Base-by-base conservation (phyloP, 2,329 filamentous ascomycete genomes). In the Penicillium sclerotigenum region DNA sequence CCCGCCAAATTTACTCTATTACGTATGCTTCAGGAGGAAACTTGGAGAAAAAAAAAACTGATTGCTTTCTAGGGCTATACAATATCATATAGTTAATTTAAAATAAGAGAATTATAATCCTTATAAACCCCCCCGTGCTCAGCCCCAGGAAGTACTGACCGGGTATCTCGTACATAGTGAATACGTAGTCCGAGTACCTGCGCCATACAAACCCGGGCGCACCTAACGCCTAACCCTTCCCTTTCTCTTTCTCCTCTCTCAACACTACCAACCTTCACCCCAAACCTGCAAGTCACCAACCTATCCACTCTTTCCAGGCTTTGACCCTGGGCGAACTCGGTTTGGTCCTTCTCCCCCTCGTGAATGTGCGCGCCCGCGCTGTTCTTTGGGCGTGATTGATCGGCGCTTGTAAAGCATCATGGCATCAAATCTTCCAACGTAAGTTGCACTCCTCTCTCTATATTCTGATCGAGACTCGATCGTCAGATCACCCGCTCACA, bases 401-500 rank as follows among this genome's bases (percentile, higher is more conserved):
- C 69, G 66, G 68, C 70, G 65, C 47, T 41, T 62, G 62, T 65
- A 56, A 61, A 65, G 63, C 71, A 75, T 68, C 64, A 80, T 81
- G 75, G 83, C 86, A 72, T 80, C 83, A 61, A 84, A 83, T 76
- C 78, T 85, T 68, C 82, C 85, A 68, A 77, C 80, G 85, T 87
- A 77, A 77, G 85, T 84, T 51, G 42, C 48, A 41, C 46, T 47
- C 37, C 57, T 54, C 51, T 54, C 57, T 4, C 22, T n/a, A 46
- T 61, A 36, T 54, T 43, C 31, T 38, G 20, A 54, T 52, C 48
- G 34, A 18, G 8, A 5, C n/a, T 26, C 2, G 50, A 41, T 50
- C 18, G 14, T 42, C 36, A 45, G 41, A 61, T 40, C 41, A 18
- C 62, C 50, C 49, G 53, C 61, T 54, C 38, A 53, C 46, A 54